These are phyloP conservation scores for Hymenoscyphus repandus DNA, from an alignment of 2,329 filamentous ascomycete genomes.

Conservation along the genomic window DNA sequence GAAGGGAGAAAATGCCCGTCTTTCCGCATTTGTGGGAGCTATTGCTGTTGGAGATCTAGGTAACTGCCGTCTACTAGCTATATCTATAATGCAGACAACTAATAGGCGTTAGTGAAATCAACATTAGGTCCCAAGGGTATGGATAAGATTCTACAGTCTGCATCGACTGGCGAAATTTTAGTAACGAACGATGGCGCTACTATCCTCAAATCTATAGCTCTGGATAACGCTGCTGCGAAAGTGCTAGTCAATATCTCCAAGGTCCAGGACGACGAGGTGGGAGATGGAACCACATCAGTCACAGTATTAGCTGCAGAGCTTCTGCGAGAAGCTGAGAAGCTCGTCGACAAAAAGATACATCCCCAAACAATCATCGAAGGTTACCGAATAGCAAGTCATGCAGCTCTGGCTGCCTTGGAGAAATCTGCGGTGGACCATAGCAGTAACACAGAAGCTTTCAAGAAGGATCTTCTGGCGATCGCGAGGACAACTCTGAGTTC, in stretches of 20 bases:
- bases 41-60: conserved; percentile 89
- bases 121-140: conserved; percentile 96
- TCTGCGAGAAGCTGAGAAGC: conserved; percentile 90
- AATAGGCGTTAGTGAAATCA: conserved; percentile 67
- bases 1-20: conserved; percentile 98
- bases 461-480: conserved; percentile 83
- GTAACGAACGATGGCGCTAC: conserved; percentile 99
- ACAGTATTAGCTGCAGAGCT: conserved; percentile 92
- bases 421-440: conserved; percentile 86
- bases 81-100: conserved; percentile 8
- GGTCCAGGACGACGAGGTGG: conserved; percentile 97
- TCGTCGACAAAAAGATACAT: conserved; percentile 97
- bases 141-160: conserved; percentile 63
- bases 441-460: conserved; percentile 75
- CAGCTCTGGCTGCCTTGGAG: conserved; percentile 79
- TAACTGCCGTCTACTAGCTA: conserved; percentile 9
- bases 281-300: conserved; percentile 97
- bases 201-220: conserved; percentile 95
- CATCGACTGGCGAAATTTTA: conserved; percentile 96
- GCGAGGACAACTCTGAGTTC: conserved; percentile 94
- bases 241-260: conserved; percentile 99
- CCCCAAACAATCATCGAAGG: conserved; percentile 99
- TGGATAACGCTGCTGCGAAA: conserved; percentile 97
- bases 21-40: conserved; percentile 95
- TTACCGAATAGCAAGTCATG: conserved; percentile 92